Evolutionary conservation across 139 green algal species (phyloP).

Genomic region (Eudorina sp.): DNA sequence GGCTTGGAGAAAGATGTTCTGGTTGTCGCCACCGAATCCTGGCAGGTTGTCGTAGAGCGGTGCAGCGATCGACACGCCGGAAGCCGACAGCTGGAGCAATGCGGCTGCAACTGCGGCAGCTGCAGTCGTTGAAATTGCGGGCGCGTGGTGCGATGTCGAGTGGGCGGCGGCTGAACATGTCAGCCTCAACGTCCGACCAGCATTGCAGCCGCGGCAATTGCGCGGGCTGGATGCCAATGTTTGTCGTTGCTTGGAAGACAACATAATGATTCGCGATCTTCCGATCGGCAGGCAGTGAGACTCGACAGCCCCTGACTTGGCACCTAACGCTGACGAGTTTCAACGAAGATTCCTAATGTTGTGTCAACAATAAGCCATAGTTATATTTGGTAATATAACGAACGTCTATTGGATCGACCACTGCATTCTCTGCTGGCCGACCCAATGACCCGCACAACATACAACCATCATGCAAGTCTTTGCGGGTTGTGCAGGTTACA

Average conservation of each 20-base stretch:
- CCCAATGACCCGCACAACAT: too few species aligned
- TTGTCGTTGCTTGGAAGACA: slow-evolving; percentile 11
- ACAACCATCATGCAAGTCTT: too few species aligned
- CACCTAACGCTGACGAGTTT: too few species aligned
- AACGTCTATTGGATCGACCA: too few species aligned
- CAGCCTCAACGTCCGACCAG: background rate
- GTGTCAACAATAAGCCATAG: too few species aligned
- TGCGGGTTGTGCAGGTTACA: too few species aligned
- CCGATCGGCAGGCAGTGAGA: too few species aligned
- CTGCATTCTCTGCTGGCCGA: too few species aligned
- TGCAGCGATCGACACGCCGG: slow-evolving; percentile 1
- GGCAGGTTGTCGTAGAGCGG: slow-evolving; percentile 44
- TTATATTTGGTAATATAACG: too few species aligned
- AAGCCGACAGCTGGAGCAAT: background rate
- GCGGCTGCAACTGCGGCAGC: background rate
- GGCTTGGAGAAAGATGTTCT: slow-evolving; percentile 12
- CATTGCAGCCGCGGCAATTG: background rate
- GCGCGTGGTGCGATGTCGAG: background rate
- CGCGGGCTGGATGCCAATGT: background rate
- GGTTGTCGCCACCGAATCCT: slow-evolving; percentile 15
- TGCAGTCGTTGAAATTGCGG: background rate
- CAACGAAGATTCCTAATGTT: too few species aligned
- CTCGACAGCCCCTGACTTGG: too few species aligned
- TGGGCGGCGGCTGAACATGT: slow-evolving; percentile 12
- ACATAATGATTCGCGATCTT: background rate